A percentile compares a stretch with the other conserved stretches of the same genome.
These are phyloP conservation scores for Chrysanthemum lavandulifolium DNA, from an alignment of 129 eudicot genomes.

Conservation along the genomic window DNA sequence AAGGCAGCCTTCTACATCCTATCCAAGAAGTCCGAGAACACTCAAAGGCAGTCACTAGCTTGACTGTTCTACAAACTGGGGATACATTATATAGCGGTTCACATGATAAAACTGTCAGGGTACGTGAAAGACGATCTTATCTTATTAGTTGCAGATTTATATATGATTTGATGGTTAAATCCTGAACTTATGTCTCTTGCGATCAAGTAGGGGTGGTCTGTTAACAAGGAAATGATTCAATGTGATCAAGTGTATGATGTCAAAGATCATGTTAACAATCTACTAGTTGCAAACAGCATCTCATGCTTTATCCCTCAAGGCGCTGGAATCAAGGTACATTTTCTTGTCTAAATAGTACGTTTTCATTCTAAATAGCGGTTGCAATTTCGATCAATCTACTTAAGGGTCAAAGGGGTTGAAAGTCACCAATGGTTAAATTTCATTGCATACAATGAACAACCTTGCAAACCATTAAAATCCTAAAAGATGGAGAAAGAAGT, in stretches of 20 bases:
- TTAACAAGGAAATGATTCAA: conserved; percentile 45
- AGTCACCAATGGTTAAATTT: too few species aligned
- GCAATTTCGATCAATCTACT: too few species aligned
- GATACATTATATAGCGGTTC: conserved; percentile 81
- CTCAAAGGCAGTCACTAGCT: conserved; percentile 64
- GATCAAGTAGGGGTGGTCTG: conserved; percentile 55
- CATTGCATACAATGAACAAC: too few species aligned
- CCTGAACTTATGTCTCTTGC: conserved; percentile 7
- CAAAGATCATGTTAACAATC: conserved; percentile 73
- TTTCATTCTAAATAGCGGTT: too few species aligned
- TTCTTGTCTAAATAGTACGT: background rate
- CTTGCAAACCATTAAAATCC: too few species aligned
- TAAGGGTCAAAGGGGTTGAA: too few species aligned
- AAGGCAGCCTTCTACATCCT: conserved; percentile 43
- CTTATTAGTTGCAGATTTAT: background rate
- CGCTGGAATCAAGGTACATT: conserved; percentile 64
- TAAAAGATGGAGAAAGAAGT: too few species aligned
- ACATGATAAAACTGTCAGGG: conserved; percentile 77
- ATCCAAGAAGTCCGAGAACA: conserved; percentile 68
- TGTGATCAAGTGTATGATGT: conserved; percentile 70
- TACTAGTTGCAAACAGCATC: conserved; percentile 64
- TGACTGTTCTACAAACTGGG: conserved; percentile 52
- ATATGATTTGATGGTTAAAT: background rate
- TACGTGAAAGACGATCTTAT: conserved; percentile 26
- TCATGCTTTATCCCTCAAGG: conserved; percentile 86